Evolutionary conservation across 768 basidiomycete species (phyloP), one percentile per base, ranked within the genome.

Genomic region (Boletus patriciae): DNA sequence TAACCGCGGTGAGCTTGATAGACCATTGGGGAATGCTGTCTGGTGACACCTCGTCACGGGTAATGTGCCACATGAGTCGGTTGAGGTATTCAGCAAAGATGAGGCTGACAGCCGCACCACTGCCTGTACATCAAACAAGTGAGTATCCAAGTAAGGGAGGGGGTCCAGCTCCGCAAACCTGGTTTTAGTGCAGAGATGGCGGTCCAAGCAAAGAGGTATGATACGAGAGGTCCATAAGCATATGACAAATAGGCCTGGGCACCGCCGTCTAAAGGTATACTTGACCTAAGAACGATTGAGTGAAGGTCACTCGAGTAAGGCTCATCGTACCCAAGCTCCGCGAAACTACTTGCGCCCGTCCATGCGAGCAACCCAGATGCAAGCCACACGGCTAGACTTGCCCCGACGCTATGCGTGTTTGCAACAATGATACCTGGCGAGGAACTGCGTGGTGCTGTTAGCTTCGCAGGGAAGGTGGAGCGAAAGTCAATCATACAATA

Each of bases 271-370:
- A 72, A 60, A 19, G 70, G 70, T 62, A 72, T 72, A 43, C 72
- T 73, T 19, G 70, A 73, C 31, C 70, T 72, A 16, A 16, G 10
- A 18, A 43, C 6, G 33, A n/a, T 25, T 25, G 18, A 50, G 58
- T 6, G 4, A 46, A 25, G 11, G 3, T 42, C 34, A 8, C 2
- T n/a, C 0, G 46, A 18, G 13, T 2, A 40, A 31, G 18, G 38
- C 9, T 45, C 8, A 73, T 40, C 89, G 42, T 87, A 87, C 50
- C 95, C 96, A 55, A 97, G 78, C 71, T 97, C 94, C 10, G 93
- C 93, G 69, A 87, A 97, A 68, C 91, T 94, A 70, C 91, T 94
- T 27, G 93, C 94, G 19, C 96, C 96, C 4, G 96, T 97, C 96
- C 95, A 98, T 7, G 84, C 92, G 11, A 98, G 76, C 23, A 95